Conservation (phyloP, 2,329 filamentous ascomycete genomes). For the Pezicula rhizophila region DNA sequence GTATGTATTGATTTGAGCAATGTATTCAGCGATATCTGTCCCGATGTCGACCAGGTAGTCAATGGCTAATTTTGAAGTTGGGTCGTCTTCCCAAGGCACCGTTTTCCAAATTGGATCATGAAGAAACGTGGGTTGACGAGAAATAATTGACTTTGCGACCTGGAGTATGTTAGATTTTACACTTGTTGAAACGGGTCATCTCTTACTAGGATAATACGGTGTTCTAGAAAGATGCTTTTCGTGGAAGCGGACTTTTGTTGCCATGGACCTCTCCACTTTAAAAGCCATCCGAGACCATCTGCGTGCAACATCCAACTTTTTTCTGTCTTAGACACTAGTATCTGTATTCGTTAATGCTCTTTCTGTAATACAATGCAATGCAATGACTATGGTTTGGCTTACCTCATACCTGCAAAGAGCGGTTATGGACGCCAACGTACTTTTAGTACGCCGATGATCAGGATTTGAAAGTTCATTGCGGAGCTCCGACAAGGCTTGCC, state of each 20-base stretch:
- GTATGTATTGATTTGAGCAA: background rate
- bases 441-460: conserved; percentile 1
- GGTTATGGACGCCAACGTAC: conserved; percentile 7
- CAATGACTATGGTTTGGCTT: background rate
- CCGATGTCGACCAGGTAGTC: conserved; percentile 12
- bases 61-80: conserved; percentile 5
- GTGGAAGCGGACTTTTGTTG: conserved; percentile 3
- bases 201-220: conserved; percentile 8
- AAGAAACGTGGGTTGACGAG: conserved; percentile 9
- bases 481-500: conserved; percentile 3
- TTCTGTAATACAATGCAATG: background rate
- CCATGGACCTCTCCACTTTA: conserved; percentile 9
- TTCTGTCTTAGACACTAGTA: conserved; percentile 1
- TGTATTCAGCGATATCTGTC: conserved; percentile 4
- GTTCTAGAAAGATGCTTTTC: conserved; percentile 9
- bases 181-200: background rate
- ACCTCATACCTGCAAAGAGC: conserved; percentile 10
- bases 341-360: conserved; percentile 1
- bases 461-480: background rate
- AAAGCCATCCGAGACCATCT: conserved; percentile 7
- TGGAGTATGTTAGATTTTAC: conserved; percentile 5
- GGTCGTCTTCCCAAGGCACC: conserved; percentile 12
- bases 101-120: conserved; percentile 9
- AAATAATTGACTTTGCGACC: conserved; percentile 8
- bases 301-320: conserved; percentile 6